Conservation (phyloP, 129 eudicot species). For the Chrysanthemum lavandulifolium region DNA sequence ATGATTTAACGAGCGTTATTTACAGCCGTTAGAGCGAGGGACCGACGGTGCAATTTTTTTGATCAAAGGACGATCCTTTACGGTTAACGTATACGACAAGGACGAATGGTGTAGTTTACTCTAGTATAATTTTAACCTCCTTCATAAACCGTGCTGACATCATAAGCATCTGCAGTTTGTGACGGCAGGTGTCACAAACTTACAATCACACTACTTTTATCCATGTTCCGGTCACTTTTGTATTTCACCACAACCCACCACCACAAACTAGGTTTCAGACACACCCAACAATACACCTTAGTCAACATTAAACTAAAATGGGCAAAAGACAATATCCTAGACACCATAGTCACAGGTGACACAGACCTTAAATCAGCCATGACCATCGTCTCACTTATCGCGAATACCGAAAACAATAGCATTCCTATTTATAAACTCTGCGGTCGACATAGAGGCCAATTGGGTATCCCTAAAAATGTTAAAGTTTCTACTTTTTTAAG, state of each 20-base stretch:
- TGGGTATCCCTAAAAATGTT: slow-evolving; percentile 59
- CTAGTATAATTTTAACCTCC: no score
- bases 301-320: slow-evolving; percentile 82
- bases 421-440: slow-evolving; percentile 60
- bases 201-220: no score
- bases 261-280: slow-evolving; percentile 29
- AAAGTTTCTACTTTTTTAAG: slow-evolving; percentile 74
- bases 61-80: no score
- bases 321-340: slow-evolving; percentile 67
- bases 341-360: slow-evolving; percentile 57
- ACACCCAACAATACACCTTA: slow-evolving; percentile 45
- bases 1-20: no score
- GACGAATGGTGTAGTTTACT: no score
- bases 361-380: slow-evolving; percentile 61
- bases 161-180: no score
- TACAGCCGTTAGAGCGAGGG: no score
- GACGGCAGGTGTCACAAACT: no score
- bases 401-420: slow-evolving; percentile 33
- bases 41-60: no score
- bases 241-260: background rate
- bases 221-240: no score
- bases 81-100: no score
- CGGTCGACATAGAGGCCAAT: slow-evolving; percentile 52
- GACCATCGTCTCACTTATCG: slow-evolving; percentile 60
- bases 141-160: no score